phyloP scores from a whole-genome alignment of 345 rosid species.

The Corymbia maculata region DNA sequence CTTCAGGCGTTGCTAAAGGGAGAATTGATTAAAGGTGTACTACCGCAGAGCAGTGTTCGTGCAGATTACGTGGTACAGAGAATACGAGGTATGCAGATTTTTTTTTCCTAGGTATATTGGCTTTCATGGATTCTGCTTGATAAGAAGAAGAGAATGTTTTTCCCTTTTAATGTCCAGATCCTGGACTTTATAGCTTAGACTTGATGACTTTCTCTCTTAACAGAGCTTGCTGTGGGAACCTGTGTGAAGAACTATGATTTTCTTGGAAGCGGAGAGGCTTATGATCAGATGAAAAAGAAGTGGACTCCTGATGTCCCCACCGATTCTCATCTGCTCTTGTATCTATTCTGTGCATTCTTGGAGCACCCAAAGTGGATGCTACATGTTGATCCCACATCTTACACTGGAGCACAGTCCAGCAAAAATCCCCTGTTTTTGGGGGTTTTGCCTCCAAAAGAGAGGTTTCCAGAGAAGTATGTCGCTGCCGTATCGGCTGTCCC shows the following conservation, averaged over 20 bases:
- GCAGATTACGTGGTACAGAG: conserved; percentile 72
- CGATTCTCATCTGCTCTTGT: conserved; percentile 83
- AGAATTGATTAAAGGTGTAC: conserved; percentile 86
- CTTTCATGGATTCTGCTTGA: background rate
- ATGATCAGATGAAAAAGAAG: conserved; percentile 59
- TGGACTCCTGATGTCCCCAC: conserved; percentile 80
- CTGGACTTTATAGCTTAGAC: background rate
- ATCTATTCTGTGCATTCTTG: conserved; percentile 84
- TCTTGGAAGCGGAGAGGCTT: conserved; percentile 53
- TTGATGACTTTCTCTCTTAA: background rate
- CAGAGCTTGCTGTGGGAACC: conserved; percentile 94
- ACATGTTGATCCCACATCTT: conserved; percentile 80
- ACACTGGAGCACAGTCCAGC: conserved; percentile 78
- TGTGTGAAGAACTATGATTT: conserved; percentile 89
- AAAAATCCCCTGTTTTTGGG: conserved; percentile 84
- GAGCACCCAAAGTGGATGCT: conserved; percentile 99
- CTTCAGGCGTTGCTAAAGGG: conserved; percentile 86
- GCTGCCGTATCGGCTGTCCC: conserved; percentile 67
- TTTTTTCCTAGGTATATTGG: background rate
- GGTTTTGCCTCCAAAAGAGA: conserved; percentile 76
- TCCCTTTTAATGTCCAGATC: background rate
- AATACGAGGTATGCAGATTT: conserved; percentile 45
- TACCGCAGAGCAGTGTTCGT: conserved; percentile 65
- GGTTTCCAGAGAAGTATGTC: conserved; percentile 84
- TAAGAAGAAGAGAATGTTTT: background rate